Evolutionary conservation across 2,329 filamentous ascomycete genomes (phyloP).

Genomic region (Ophiostoma himal-ulmi): DNA sequence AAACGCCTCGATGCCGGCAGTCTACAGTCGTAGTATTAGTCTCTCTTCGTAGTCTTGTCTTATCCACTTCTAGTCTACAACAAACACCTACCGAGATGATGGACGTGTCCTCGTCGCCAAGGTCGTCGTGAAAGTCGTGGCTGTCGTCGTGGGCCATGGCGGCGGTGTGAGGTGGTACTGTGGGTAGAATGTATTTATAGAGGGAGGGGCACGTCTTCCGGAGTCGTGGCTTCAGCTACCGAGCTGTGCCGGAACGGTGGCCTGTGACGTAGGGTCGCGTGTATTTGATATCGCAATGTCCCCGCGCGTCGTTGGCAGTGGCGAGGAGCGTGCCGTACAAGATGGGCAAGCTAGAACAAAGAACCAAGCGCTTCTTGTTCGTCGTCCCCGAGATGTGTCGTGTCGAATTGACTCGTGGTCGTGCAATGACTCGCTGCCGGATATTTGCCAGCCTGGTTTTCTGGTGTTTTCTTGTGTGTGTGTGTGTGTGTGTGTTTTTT

Average conservation of each 20-base stretch:
- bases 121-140: slow-evolving; percentile 44
- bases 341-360: neutral
- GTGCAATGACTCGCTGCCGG: slow-evolving; percentile 16
- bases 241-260: neutral
- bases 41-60: no score
- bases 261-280: slow-evolving; percentile 21
- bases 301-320: slow-evolving; percentile 17
- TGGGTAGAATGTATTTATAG: neutral
- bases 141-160: slow-evolving; percentile 34
- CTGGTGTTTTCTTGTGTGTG: neutral
- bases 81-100: slow-evolving; percentile 35
- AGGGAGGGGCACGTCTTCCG: neutral
- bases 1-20: slow-evolving; percentile 85
- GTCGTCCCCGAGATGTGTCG: neutral
- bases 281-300: neutral
- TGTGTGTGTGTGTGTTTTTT: neutral
- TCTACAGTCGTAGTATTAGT: slow-evolving; percentile 43
- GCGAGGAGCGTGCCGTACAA: neutral
- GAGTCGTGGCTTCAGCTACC: neutral
- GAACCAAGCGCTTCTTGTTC: neutral
- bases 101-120: slow-evolving; percentile 44
- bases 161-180: slow-evolving; percentile 11
- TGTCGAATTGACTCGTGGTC: neutral
- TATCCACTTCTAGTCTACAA: neutral
- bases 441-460: neutral